Evolutionary conservation across 495 filamentous ascomycete species (phyloP).

Genomic region (Oleoguttula mirabilis): DNA sequence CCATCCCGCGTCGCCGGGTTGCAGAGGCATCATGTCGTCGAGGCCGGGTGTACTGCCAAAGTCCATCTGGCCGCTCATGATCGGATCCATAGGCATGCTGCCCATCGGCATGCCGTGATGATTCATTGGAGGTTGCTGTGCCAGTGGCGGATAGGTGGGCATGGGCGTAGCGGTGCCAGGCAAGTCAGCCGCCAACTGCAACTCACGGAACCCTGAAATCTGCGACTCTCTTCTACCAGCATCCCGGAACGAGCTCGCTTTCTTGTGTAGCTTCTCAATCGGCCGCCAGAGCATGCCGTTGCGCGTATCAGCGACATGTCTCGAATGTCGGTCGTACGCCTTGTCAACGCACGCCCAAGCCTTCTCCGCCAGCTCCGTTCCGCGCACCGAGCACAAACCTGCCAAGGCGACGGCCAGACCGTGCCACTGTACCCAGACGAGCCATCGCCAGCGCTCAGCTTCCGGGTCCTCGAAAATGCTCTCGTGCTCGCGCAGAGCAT

Average conservation of each 20-base stretch:
- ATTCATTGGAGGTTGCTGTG: too few species aligned
- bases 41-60: not conserved
- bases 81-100: constrained; percentile 4
- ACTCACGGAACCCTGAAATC: too few species aligned
- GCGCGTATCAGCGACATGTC: constrained; percentile 10
- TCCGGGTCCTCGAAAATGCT: constrained; percentile 9
- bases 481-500: constrained; percentile 3
- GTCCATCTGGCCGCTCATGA: not conserved
- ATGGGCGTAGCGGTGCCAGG: too few species aligned
- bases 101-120: constrained; percentile 2
- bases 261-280: constrained; percentile 19
- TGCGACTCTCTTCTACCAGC: constrained; percentile 4
- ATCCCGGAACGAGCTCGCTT: constrained; percentile 13
- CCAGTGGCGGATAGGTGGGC: too few species aligned
- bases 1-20: constrained; percentile 10
- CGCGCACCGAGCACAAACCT: constrained; percentile 16
- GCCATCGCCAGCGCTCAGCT: constrained; percentile 9
- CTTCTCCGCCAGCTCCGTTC: constrained; percentile 11
- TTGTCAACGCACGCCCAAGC: constrained; percentile 14
- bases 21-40: not conserved
- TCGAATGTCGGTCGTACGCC: constrained; percentile 5
- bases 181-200: too few species aligned
- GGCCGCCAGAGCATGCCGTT: constrained; percentile 21
- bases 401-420: constrained; percentile 16
- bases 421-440: constrained; percentile 20